Conservation (phyloP, 2,329 filamentous ascomycete species). For the Raffaelea albimanens region DNA sequence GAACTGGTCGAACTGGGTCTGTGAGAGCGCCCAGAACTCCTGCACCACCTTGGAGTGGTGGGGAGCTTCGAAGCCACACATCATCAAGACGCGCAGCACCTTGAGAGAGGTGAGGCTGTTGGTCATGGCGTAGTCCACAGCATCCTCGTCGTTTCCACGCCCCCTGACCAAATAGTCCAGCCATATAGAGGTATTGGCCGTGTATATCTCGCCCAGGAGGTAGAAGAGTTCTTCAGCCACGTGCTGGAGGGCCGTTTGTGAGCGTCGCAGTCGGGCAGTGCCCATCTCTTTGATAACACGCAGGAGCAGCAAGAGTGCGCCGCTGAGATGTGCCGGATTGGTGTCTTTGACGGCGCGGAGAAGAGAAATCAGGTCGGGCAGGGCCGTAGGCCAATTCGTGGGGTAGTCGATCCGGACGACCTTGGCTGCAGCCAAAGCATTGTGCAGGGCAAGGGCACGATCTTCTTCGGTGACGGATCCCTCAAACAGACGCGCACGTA, state of each 20-base stretch:
- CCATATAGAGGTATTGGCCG: constrained; percentile 64
- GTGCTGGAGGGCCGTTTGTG: constrained; percentile 66
- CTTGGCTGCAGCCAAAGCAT: constrained; percentile 80
- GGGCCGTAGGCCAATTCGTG: constrained; percentile 64
- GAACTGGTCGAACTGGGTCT: constrained; percentile 69
- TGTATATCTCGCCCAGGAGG: constrained; percentile 69
- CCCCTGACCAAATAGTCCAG: constrained; percentile 47
- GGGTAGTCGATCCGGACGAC: constrained; percentile 86
- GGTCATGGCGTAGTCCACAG: constrained; percentile 55
- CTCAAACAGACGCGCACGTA: constrained; percentile 66
- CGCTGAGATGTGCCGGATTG: constrained; percentile 57
- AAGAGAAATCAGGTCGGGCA: constrained; percentile 51
- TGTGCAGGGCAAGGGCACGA: constrained; percentile 70
- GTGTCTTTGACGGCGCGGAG: constrained; percentile 50
- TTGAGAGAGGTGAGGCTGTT: constrained; percentile 75
- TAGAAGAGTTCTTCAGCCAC: constrained; percentile 78
- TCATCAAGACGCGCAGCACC: constrained; percentile 66
- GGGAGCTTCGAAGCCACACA: constrained; percentile 76
- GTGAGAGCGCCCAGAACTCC: constrained; percentile 71
- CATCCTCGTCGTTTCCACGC: constrained; percentile 38
- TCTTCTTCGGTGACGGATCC: constrained; percentile 71
- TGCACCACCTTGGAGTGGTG: constrained; percentile 68
- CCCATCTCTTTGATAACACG: constrained; percentile 86
- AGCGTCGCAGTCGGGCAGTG: constrained; percentile 65
- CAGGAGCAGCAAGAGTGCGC: constrained; percentile 67